A percentile compares a stretch with the other conserved stretches of the same genome.
These are phyloP conservation scores for Sordariomycetes sp. DNA, from an alignment of 2,329 filamentous ascomycete species.

Conservation along the genomic window DNA sequence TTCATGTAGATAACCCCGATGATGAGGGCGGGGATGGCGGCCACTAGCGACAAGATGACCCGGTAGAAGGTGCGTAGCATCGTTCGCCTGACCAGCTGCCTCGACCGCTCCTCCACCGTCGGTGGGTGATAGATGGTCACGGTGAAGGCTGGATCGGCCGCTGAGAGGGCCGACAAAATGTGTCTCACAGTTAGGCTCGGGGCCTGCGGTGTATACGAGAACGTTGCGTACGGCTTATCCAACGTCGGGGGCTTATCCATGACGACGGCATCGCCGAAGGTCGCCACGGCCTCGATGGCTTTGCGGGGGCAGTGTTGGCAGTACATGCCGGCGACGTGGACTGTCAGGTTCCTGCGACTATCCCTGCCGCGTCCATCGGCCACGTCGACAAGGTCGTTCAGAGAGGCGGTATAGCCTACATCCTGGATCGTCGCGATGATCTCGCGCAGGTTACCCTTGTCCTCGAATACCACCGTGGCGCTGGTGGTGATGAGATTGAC, in stretches of 20 bases:
- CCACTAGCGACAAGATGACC: constrained; percentile 57
- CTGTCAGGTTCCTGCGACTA: constrained; percentile 46
- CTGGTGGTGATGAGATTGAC: constrained; percentile 62
- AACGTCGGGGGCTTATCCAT: constrained; percentile 47
- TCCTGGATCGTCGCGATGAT: constrained; percentile 44
- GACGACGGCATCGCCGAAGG: constrained; percentile 39
- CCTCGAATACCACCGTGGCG: constrained; percentile 48
- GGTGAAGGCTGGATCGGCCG: constrained; percentile 55
- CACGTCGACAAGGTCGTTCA: constrained; percentile 39
- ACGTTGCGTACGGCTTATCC: constrained; percentile 56
- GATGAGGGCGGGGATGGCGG: constrained; percentile 75
- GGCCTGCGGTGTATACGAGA: constrained; percentile 61
- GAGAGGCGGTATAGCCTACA: constrained; percentile 55
- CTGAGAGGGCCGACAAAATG: constrained; percentile 60
- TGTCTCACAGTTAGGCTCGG: constrained; percentile 66
- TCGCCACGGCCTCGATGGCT: constrained; percentile 42
- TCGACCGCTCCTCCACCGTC: constrained; percentile 74
- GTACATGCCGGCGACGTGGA: constrained; percentile 64
- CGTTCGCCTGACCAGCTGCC: constrained; percentile 55
- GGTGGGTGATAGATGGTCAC: constrained; percentile 70
- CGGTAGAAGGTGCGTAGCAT: constrained; percentile 64
- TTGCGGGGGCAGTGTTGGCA: constrained; percentile 61
- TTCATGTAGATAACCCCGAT: constrained; percentile 91
- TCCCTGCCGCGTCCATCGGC: constrained; percentile 26
- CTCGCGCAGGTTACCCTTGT: constrained; percentile 17